Evolutionary conservation across 805 yeast genomes (phyloP), one percentile per base, ranked within the genome.

Genomic region (Vanderwaltozyma yarrowii): DNA sequence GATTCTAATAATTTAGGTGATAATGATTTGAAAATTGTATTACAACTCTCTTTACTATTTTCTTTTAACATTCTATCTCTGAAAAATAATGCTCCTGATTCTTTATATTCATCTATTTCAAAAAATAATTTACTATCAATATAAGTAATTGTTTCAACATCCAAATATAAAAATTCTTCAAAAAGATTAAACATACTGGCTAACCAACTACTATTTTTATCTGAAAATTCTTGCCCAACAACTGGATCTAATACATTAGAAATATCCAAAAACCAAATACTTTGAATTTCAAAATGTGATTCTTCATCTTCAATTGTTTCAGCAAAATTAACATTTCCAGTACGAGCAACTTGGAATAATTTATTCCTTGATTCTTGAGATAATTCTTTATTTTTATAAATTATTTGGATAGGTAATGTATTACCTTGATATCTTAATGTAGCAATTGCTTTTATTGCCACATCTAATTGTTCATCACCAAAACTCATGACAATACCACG

Each of bases 151-250:
- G 71, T 58, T 50, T 74, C 80, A 3, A 75, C 69, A 51, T 75
- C 80, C 24, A 75, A 38, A 20, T 74, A 56, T 8, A 74, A 53
- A 27, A 66, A 59, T 44, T 73, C 73, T 37, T 66, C 62, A 46
- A 74, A 75, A 11, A 74, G 60, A 43, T 60, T 66, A 57, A 71
- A 73, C 34, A 71, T 46, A 13, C 64, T 59, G 1, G 76, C 75
- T 15, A 71, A 44, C 35, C 73, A 60, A 46, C 73, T 73, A 47
- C 65, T 69, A n/a, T 33, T 38, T 16, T 33, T 33, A 11, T 31
- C 16, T 2, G 40, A 46, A 41, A 70, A 71, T 26, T 44, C 42
- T 3, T 32, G 24, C 1, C 26, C 33, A 39, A 47, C 49, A 2
- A 37, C 35, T 15, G 37, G 34, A 5, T 51, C 40, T 4, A 64